Conservation (phyloP, 2,329 filamentous ascomycete species). For the Aureobasidium uvarum region DNA sequence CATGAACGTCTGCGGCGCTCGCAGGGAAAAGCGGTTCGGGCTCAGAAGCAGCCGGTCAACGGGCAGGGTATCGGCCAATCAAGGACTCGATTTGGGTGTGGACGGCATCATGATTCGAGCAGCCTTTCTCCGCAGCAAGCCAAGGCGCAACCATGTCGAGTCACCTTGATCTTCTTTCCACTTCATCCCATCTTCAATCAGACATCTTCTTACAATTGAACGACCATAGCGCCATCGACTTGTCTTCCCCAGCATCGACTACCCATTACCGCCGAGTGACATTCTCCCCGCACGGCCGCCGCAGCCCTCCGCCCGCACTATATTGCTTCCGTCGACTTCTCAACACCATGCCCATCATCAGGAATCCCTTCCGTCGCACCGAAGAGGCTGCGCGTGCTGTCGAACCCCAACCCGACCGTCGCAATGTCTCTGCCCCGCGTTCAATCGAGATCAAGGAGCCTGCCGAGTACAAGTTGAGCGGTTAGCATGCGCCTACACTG, state of each 20-base stretch:
- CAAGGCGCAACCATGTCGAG: background rate
- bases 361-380: constrained; percentile 42
- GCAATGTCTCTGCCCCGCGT: constrained; percentile 35
- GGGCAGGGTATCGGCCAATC: background rate
- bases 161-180: constrained; percentile 6
- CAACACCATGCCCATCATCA: constrained; percentile 40
- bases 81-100: background rate
- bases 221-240: background rate
- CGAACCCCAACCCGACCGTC: constrained; percentile 30
- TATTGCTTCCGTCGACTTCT: constrained; percentile 16
- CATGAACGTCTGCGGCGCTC: constrained; percentile 6
- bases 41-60: background rate
- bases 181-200: constrained; percentile 9
- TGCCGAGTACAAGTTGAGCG: constrained; percentile 54
- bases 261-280: constrained; percentile 1
- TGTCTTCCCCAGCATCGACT: constrained; percentile 4
- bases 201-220: background rate
- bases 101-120: constrained; percentile 10
- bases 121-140: constrained; percentile 14
- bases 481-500: constrained; percentile 38
- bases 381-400: constrained; percentile 40
- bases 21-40: constrained; percentile 9
- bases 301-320: background rate
- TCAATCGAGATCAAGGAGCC: constrained; percentile 48
- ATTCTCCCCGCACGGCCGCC: background rate